These are phyloP conservation scores for Discostella stelligera DNA, from an alignment of 352 stramenopile genomes.

Conservation along the genomic window DNA sequence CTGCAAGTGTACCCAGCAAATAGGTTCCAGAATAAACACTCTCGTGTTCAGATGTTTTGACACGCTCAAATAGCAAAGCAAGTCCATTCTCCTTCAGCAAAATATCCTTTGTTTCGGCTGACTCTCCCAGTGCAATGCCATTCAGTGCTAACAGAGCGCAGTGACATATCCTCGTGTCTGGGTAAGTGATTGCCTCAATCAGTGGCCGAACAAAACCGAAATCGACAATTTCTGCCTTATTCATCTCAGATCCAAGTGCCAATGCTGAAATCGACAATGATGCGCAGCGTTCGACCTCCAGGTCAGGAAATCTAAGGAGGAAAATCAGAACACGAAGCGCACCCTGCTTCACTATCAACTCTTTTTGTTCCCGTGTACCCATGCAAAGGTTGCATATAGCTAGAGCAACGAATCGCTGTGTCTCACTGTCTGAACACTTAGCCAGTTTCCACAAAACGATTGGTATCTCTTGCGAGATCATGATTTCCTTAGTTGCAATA, in stretches of 20 bases:
- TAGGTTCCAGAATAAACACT: conserved; percentile 89
- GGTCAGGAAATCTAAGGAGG: conserved; percentile 91
- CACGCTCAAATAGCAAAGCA: conserved; percentile 86
- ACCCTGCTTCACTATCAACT: conserved; percentile 89
- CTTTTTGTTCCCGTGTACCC: conserved; percentile 84
- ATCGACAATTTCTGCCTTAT: conserved; percentile 90
- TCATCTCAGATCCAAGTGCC: conserved; percentile 88
- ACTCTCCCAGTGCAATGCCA: conserved; percentile 86
- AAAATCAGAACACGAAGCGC: conserved; percentile 91
- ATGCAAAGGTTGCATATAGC: conserved; percentile 91
- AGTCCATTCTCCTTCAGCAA: conserved; percentile 89
- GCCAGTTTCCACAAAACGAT: conserved; percentile 91
- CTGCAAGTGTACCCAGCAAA: conserved; percentile 89
- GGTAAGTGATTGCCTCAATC: conserved; percentile 91
- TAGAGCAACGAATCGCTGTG: conserved; percentile 92
- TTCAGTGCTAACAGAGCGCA: conserved; percentile 91
- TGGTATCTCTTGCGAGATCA: conserved; percentile 85
- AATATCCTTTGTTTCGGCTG: conserved; percentile 86
- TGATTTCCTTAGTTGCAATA: conserved; percentile 83
- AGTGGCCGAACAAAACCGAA: conserved; percentile 90
- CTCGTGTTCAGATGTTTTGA: conserved; percentile 87
- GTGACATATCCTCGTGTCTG: conserved; percentile 90
- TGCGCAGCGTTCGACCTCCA: conserved; percentile 94
- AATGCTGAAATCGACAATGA: conserved; percentile 90
- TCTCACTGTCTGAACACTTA: conserved; percentile 89